phyloP scores from a whole-genome alignment of 1,139 yeast species.

The Suhomyces bribrorum region DNA sequence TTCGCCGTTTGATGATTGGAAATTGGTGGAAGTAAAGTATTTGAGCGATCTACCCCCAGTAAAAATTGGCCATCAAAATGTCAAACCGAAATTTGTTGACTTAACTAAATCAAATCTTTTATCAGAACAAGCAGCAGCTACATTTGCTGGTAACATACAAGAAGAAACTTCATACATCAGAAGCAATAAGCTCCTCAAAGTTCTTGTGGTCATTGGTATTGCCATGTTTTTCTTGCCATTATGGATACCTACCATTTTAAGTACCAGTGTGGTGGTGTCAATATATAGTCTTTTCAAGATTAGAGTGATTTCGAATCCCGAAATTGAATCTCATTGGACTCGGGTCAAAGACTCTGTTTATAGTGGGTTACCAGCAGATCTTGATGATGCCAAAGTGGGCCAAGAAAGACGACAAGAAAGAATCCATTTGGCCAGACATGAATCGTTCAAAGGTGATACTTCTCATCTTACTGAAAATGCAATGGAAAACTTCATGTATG shows the following conservation, averaged over 20 bases:
- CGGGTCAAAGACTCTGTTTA: slow-evolving; percentile 36
- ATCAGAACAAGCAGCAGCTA: slow-evolving; percentile 17
- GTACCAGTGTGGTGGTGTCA: slow-evolving; percentile 40
- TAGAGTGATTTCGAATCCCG: slow-evolving; percentile 25
- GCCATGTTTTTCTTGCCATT: slow-evolving; percentile 47
- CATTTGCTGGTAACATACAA: slow-evolving; percentile 32
- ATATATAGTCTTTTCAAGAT: slow-evolving; percentile 40
- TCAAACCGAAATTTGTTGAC: slow-evolving; percentile 59
- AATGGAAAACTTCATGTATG: slow-evolving; percentile 42
- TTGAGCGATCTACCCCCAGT: slow-evolving; percentile 38
- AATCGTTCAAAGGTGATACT: slow-evolving; percentile 46
- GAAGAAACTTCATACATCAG: slow-evolving; percentile 43
- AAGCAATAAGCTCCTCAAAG: slow-evolving; percentile 29
- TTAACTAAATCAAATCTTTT: slow-evolving; percentile 33
- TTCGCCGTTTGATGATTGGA: slow-evolving; percentile 51
- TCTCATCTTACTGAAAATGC: slow-evolving; percentile 40
- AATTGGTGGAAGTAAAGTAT: slow-evolving; percentile 40
- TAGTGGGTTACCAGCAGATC: slow-evolving; percentile 34
- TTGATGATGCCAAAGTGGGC: slow-evolving; percentile 37
- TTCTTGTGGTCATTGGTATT: slow-evolving; percentile 28
- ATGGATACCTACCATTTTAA: slow-evolving; percentile 55
- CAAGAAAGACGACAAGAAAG: slow-evolving; percentile 33
- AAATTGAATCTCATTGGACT: slow-evolving; percentile 35
- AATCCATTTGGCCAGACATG: slow-evolving; percentile 29
- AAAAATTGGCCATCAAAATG: slow-evolving; percentile 32